Conservation (phyloP, 257 asterid species). For the Salvia miltiorrhiza region DNA sequence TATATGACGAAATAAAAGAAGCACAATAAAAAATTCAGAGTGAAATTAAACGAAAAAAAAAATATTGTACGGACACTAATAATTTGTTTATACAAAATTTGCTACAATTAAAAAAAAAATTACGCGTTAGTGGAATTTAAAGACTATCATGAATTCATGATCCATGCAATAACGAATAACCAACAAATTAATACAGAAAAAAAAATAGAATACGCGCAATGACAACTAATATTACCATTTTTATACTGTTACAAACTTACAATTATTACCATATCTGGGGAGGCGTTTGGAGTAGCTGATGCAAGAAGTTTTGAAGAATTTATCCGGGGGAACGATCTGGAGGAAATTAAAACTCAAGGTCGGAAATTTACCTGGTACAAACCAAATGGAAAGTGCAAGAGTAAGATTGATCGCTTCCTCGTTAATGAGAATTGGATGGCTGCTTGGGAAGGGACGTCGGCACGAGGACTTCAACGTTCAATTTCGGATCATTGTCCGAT, state of each 20-base stretch:
- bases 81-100: neutral
- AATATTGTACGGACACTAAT: neutral
- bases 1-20: neutral
- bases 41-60: neutral
- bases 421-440: too few relatives aligned
- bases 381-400: too few relatives aligned
- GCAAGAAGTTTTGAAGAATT: too few relatives aligned
- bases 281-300: too few relatives aligned
- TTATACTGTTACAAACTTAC: neutral
- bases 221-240: slow-evolving; percentile 2
- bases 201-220: neutral
- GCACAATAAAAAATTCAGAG: neutral
- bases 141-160: neutral
- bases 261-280: neutral
- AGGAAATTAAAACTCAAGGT: too few relatives aligned
- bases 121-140: neutral
- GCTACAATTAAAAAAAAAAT: neutral
- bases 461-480: too few relatives aligned
- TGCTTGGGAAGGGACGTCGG: too few relatives aligned
- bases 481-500: too few relatives aligned
- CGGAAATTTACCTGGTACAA: too few relatives aligned
- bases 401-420: too few relatives aligned
- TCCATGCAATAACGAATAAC: neutral
- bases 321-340: too few relatives aligned
- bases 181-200: neutral